phyloP scores from a whole-genome alignment of 768 basidiomycete genomes.

The Tylopilus sp. region DNA sequence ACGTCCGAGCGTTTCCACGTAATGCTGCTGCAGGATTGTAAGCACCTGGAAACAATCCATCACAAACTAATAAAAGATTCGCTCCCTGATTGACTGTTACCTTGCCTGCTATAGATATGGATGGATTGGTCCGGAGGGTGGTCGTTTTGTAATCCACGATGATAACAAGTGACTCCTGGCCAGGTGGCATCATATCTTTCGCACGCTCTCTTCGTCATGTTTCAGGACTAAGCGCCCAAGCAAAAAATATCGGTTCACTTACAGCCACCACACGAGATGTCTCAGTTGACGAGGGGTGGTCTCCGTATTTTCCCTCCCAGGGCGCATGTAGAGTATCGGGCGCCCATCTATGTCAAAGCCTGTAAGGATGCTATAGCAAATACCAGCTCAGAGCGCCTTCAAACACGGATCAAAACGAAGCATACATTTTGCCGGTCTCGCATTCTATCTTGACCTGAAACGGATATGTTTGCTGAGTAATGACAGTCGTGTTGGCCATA shows the following conservation, averaged over 20 bases:
- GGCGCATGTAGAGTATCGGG: conserved; percentile 88
- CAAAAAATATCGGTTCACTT: conserved; percentile 29
- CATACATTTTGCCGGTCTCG: conserved; percentile 86
- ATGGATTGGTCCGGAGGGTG: conserved; percentile 80
- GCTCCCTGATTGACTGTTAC: conserved; percentile 26
- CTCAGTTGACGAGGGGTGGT: conserved; percentile 53
- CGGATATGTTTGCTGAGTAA: conserved; percentile 1
- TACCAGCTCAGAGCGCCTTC: background rate
- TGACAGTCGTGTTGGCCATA: background rate
- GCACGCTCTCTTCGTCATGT: conserved; percentile 67
- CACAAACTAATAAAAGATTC: background rate
- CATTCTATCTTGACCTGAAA: conserved; percentile 67
- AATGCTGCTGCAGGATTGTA: conserved; percentile 81
- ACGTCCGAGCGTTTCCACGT: conserved; percentile 83
- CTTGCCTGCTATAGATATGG: conserved; percentile 70
- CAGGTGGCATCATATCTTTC: conserved; percentile 83
- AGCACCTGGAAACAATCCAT: conserved; percentile 46
- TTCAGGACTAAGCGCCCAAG: conserved; percentile 9
- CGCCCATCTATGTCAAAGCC: conserved; percentile 85
- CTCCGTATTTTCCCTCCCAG: conserved; percentile 83
- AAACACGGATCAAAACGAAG: conserved; percentile 1
- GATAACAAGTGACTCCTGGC: conserved; percentile 79
- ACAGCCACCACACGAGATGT: conserved; percentile 87
- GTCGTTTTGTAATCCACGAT: conserved; percentile 84
- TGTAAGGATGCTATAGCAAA: conserved; percentile 58